Base-by-base conservation (phyloP, 495 filamentous ascomycete species). In the Xylaria grammica region DNA sequence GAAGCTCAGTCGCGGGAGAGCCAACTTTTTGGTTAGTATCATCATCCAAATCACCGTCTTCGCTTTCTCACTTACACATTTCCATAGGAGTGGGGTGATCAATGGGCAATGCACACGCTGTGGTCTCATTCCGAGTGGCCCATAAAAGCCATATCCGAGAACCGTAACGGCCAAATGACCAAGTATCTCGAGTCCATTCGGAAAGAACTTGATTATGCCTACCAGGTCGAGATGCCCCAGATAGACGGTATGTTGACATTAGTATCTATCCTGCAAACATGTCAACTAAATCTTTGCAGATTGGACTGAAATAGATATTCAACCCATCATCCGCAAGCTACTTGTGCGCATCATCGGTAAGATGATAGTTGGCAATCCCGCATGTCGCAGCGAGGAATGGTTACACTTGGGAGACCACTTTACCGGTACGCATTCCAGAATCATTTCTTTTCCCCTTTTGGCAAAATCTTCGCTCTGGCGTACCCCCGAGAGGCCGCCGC, bases 331-430 rank as follows among this genome's bases (percentile, higher is more conserved):
- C 5, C 4, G 56, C 9, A 67, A 55, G 34, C 19, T 82, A 1
- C 69, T 84, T 3, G 78, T 79, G 15, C 78, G 77, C 3, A 20
- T 82, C 22, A 80, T 82, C 0, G 75, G 77, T 4, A 68, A 78
- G 5, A 69, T 77, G 10, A 83, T 84, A 44, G 60, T 84, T 20
- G 83, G 82, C 19, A 61, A 69, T 38, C 65, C 69, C 7, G 56
- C 79, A 59, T 78, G 77, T 54, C 78, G 79, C 1, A 69, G 84
- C 56, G 54, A 73, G 30, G 72, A 81, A 11, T 86, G 84, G 83
- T 66, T 81, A 9, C 62, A 77, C 24, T 68, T 81, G 1, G 30
- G 20, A 79, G 0, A 75, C 81, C 34, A 36, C 34, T 36, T 36
- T 36, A 36, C 34, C 11, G 34, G 34, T 36, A 36, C 6, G 34